Base-by-base conservation (phyloP, 2,329 filamentous ascomycete genomes). In the Alternaria viburni region DNA sequence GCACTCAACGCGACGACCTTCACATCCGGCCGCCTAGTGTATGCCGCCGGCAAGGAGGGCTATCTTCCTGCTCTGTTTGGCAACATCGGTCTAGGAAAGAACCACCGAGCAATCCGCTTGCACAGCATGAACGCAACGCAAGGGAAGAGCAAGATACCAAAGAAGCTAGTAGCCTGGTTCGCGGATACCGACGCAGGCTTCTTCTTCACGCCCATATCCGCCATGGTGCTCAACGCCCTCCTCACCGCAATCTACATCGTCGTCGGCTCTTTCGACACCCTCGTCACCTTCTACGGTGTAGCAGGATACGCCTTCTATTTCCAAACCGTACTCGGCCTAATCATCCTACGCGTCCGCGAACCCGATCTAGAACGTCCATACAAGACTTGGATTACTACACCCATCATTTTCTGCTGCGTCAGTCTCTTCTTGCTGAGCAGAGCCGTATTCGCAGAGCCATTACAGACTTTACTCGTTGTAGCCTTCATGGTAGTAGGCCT, bases 231-330 rank as follows among this genome's bases (percentile, higher is more conserved):
- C 71, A 99, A 99, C 80, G 86, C 87, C 44, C 69, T 82, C 4
- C 82, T 99, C 21, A 97, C 93, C 1, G 82, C 87, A 4, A 82
- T 86, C 2, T 99, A 98, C 82, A 89, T 97, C 65, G 75, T 91
- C 3, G 89, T 97, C 6, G 96, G 96, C 80, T 93, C 97, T 78
- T 98, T 99, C 77, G 86, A 89, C 56, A 97, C 95, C 0, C 87
- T 99, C 3, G 87, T 98, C 61, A 98, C 96, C 0, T 99, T 99
- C 78, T 98, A 98, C 81, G 96, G 96, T 60, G 96, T 99, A 12
- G 96, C 96, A 0, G 94, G 94, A 13, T 99, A 99, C 79, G 93
- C 93, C 0, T 99, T 99, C 78, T 99, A 99, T 83, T 99, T 99
- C 80, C 83, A 97, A 59, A 96, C 95, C 0, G 96, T 99, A 0